Conservation (phyloP, 352 stramenopile genomes). For the Globisporangium cylindrosporum region DNA sequence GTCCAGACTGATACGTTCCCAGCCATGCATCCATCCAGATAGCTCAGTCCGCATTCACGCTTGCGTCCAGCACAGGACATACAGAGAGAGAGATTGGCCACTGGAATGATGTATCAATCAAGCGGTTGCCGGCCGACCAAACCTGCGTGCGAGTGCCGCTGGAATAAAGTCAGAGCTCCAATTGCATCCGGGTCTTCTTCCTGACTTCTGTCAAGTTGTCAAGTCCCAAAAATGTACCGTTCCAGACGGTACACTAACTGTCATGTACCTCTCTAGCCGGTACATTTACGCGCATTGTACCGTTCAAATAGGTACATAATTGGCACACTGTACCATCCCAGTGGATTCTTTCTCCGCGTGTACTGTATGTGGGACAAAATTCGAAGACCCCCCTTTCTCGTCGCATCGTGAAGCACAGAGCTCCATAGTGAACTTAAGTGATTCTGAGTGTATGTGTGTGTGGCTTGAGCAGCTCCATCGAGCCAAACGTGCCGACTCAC, state of each 20-base stretch:
- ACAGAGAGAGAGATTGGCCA: background rate
- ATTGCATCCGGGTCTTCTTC: background rate
- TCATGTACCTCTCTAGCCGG: background rate
- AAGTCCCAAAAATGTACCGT: background rate
- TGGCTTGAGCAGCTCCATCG: background rate
- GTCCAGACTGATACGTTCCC: too few relatives aligned
- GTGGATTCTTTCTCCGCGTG: background rate
- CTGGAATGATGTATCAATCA: background rate
- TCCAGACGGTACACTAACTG: background rate
- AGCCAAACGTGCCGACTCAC: background rate
- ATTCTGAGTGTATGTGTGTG: background rate
- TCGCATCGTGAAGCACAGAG: background rate
- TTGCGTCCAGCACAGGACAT: background rate
- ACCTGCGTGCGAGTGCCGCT: too few relatives aligned
- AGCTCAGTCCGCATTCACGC: background rate
- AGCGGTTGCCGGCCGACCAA: too few relatives aligned
- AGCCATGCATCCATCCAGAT: too few relatives aligned
- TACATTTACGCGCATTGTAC: background rate
- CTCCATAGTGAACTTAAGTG: background rate
- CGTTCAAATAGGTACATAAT: background rate
- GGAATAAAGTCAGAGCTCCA: background rate
- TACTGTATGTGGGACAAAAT: background rate
- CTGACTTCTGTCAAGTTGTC: background rate
- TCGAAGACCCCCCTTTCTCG: background rate
- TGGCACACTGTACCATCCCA: background rate